A percentile compares a stretch with the other conserved stretches of the same genome.
These are phyloP conservation scores for Astragalus glycyphyllos DNA, from an alignment of 306 rosid genomes.

Conservation along the genomic window DNA sequence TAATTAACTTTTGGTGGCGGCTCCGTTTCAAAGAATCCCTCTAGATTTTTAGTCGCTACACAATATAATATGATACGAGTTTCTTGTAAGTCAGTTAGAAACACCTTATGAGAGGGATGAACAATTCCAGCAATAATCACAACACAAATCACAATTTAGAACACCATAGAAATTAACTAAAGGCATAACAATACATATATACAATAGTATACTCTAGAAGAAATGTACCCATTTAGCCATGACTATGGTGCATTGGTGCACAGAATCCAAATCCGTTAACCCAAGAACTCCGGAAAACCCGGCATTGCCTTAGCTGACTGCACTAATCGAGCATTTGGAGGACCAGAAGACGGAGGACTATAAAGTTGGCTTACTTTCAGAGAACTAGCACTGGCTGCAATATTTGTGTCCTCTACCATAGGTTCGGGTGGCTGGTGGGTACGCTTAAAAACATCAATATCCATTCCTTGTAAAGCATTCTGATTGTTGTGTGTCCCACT, in stretches of 20 bases:
- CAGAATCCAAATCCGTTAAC: neutral
- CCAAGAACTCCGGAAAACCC: constrained; percentile 44
- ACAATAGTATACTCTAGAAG: constrained; percentile 31
- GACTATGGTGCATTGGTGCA: too few relatives aligned
- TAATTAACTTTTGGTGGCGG: too few relatives aligned
- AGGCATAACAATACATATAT: constrained; percentile 1
- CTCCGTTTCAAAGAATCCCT: too few relatives aligned
- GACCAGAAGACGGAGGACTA: constrained; percentile 53
- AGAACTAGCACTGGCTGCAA: constrained; percentile 39
- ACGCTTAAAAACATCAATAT: constrained; percentile 49
- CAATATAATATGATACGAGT: too few relatives aligned
- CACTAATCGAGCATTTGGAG: constrained; percentile 49
- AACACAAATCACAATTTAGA: constrained; percentile 2
- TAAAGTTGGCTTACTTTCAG: constrained; percentile 51
- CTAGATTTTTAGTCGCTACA: too few relatives aligned
- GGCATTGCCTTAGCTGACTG: constrained; percentile 55
- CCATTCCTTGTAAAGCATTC: constrained; percentile 60
- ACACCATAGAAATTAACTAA: constrained; percentile 25
- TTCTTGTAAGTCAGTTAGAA: neutral
- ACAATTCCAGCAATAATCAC: neutral
- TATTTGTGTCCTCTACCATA: constrained; percentile 51
- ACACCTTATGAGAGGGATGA: neutral
- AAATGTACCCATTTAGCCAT: constrained; percentile 3
- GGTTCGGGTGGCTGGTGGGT: constrained; percentile 56
- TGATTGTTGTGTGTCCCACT: constrained; percentile 49